Conservation (phyloP, 495 filamentous ascomycete species). For the Hypoxylon cercidicola region DNA sequence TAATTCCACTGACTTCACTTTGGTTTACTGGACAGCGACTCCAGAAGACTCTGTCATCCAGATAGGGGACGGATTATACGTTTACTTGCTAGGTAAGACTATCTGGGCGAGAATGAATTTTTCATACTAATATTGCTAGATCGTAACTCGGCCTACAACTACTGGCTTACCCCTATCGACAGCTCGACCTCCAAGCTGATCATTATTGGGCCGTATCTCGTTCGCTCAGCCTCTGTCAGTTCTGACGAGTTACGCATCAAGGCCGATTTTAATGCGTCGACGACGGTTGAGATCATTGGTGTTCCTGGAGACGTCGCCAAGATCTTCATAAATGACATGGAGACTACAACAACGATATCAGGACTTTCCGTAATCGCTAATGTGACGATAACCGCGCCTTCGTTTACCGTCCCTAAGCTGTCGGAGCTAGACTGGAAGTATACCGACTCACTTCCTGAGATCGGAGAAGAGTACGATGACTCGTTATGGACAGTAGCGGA, state of each 20-base stretch:
- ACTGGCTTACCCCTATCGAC: conserved; percentile 71
- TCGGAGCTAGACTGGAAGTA: conserved; percentile 72
- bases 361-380: conserved; percentile 47
- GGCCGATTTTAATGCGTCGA: conserved; percentile 78
- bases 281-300: conserved; percentile 69
- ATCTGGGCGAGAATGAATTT: too few species aligned
- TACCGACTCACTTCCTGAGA: conserved; percentile 76
- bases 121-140: conserved; percentile 48
- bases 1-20: conserved; percentile 51
- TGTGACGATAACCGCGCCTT: conserved; percentile 63
- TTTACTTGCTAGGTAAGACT: conserved; percentile 61
- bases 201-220: conserved; percentile 78
- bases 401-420: conserved; percentile 64
- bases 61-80: conserved; percentile 58
- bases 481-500: conserved; percentile 69
- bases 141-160: conserved; percentile 79
- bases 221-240: conserved; percentile 68
- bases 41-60: conserved; percentile 53
- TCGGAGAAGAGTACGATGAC: conserved; percentile 72
- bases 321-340: conserved; percentile 70
- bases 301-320: conserved; percentile 60
- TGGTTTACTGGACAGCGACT: conserved; percentile 29
- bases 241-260: conserved; percentile 65
- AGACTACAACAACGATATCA: conserved; percentile 63
- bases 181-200: conserved; percentile 59